Evolutionary conservation across 129 eudicot species (phyloP), one percentile per base, ranked within the genome.

Genomic region (Ambrosia trifida): DNA sequence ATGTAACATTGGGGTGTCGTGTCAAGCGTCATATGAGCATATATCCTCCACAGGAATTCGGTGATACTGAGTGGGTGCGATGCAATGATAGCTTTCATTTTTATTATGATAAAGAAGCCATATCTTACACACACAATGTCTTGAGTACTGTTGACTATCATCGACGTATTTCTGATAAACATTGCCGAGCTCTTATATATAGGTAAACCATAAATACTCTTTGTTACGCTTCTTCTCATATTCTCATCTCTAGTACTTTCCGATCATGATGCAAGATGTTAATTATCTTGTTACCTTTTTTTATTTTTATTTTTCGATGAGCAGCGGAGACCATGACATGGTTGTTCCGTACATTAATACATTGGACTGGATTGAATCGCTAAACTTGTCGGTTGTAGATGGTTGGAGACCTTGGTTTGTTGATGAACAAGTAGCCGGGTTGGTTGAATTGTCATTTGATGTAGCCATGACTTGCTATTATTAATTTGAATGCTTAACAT

Each of bases 271-370:
- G 43, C 14, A 66, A 57, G 32, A 33, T 49, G 53, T 53, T 11
- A n/a, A 32, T 65, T 49, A 46, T 2, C 20, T 60, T 6, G 9
- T 11, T 11, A n/a, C 13, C 1, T 1, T 6, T 6, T 35, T 35
- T 35, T 35, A 4, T 35, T 35, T 3, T 35, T 35, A 35, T 3
- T 3, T 35, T 35, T 35, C 5, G 4, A 46, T 43, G 31, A 59
- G 51, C 46, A 77, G 81, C 49, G 81, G 81, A 58, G 81, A 77
- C 60, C 81, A 77, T 69, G 81, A 77, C 50, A 77, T 77, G 76
- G 35, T 13, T 17, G 11, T 77, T 33, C 72, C 81, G 3, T 36
- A 77, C n/a, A 8, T 70, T 13, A 20, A 45, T 36, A 77, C 81
- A 0, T 4, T 69, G 52, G 38, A 18, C 2, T 77, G 81, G 81